phyloP scores from a whole-genome alignment of 495 filamentous ascomycete species.

The Talaromyces thailandensis region DNA sequence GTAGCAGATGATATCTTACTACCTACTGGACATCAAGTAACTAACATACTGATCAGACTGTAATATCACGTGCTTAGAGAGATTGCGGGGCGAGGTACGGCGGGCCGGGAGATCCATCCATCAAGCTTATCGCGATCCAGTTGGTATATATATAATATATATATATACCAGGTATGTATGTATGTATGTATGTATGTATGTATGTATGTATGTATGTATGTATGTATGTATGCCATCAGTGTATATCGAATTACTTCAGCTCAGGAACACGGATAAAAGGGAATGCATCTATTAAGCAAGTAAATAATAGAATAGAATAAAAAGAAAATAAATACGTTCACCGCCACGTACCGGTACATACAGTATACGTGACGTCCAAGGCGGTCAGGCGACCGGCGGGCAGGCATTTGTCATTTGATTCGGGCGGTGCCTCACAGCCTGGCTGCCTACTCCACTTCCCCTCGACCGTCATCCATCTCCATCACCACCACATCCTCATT shows the following conservation, averaged over 20 bases:
- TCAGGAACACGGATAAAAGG: not conserved
- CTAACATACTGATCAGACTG: too few species aligned
- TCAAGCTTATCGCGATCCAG: not conserved
- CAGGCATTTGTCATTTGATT: not conserved
- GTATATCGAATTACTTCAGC: not conserved
- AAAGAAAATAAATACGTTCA: not conserved
- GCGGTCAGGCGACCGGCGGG: conserved; percentile 1
- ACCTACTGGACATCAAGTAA: too few species aligned
- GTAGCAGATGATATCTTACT: not conserved
- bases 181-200: too few species aligned
- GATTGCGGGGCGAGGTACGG: not conserved
- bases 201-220: too few species aligned
- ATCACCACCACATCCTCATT: not conserved
- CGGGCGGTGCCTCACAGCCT: not conserved
- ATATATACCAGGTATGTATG: too few species aligned
- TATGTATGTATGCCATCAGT: not conserved
- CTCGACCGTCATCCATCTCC: not conserved
- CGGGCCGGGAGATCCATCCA: not conserved
- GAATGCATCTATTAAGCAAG: not conserved
- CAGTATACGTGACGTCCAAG: too few species aligned
- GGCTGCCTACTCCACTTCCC: not conserved
- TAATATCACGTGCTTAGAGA: not conserved
- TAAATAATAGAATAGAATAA: not conserved
- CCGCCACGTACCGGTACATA: not conserved
- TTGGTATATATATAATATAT: too few species aligned